Conservation (phyloP, 2,329 filamentous ascomycete genomes). For the Zymoseptoria tritici region DNA sequence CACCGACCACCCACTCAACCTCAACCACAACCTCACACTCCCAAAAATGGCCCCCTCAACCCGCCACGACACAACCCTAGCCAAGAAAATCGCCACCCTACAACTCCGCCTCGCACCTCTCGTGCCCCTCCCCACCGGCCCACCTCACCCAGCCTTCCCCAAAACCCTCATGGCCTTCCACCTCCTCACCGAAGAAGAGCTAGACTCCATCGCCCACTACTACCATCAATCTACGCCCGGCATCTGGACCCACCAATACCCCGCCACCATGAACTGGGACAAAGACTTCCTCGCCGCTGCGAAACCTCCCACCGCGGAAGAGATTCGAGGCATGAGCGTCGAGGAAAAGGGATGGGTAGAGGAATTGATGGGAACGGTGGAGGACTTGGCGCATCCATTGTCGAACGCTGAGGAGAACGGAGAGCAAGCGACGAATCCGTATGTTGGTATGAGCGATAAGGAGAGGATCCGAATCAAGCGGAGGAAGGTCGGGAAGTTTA, state of each 20-base stretch:
- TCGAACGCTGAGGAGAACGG: conserved; percentile 1
- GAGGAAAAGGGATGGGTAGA: conserved; percentile 20
- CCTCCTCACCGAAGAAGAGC: conserved; percentile 63
- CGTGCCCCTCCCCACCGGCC: conserved; percentile 49
- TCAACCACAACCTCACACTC: neutral
- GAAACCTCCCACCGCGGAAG: conserved; percentile 6
- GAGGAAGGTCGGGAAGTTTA: conserved; percentile 64
- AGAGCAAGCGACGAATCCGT: conserved; percentile 11
- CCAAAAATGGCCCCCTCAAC: conserved; percentile 26
- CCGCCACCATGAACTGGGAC: conserved; percentile 60
- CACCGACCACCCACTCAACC: neutral
- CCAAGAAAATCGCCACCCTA: conserved; percentile 58
- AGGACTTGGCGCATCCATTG: conserved; percentile 32
- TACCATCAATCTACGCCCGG: conserved; percentile 62
- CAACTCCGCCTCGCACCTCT: conserved; percentile 59
- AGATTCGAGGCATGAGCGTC: conserved; percentile 9
- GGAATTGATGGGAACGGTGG: conserved; percentile 25
- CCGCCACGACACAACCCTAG: conserved; percentile 37
- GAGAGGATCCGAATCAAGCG: conserved; percentile 50
- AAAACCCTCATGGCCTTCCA: conserved; percentile 62
- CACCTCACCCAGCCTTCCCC: conserved; percentile 60
- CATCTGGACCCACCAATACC: conserved; percentile 54
- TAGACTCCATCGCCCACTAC: conserved; percentile 62
- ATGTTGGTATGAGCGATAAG: conserved; percentile 29
- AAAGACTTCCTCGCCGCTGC: conserved; percentile 30